Conservation (phyloP, 2,329 filamentous ascomycete species). For the Neopestalotiopsis sp. region DNA sequence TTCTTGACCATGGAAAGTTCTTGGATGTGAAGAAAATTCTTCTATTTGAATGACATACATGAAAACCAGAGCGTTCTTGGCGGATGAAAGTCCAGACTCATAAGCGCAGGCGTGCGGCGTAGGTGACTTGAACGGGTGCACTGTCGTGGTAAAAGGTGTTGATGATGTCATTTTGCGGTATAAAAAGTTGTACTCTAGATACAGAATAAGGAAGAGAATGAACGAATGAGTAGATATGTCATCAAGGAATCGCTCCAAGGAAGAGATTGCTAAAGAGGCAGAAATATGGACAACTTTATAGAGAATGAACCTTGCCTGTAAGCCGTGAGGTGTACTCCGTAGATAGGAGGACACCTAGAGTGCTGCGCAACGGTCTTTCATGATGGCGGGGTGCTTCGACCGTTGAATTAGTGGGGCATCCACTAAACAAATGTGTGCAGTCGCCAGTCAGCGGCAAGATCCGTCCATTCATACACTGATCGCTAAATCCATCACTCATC, state of each 20-base stretch:
- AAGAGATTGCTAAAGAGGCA: not conserved
- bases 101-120: conserved; percentile 49
- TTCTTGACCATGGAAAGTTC: not conserved
- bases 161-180: conserved; percentile 8
- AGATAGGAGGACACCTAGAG: not conserved
- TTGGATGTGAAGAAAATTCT: not conserved
- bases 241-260: no score
- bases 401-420: not conserved
- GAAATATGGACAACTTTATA: conserved; percentile 1
- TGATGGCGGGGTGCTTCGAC: not conserved
- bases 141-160: conserved; percentile 46
- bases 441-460: not conserved
- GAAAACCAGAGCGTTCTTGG: conserved; percentile 68
- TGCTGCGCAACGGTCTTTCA: not conserved
- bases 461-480: not conserved
- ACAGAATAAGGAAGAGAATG: not conserved
- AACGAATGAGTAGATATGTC: no score
- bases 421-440: no score
- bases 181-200: not conserved
- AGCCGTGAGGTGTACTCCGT: not conserved
- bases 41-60: conserved; percentile 39
- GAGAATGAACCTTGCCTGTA: not conserved
- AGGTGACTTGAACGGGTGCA: conserved; percentile 51
- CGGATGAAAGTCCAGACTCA: conserved; percentile 46
- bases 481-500: not conserved